These are phyloP conservation scores for Teratosphaeria pseudoeucalypti DNA, from an alignment of 2,329 filamentous ascomycete genomes.

Conservation along the genomic window DNA sequence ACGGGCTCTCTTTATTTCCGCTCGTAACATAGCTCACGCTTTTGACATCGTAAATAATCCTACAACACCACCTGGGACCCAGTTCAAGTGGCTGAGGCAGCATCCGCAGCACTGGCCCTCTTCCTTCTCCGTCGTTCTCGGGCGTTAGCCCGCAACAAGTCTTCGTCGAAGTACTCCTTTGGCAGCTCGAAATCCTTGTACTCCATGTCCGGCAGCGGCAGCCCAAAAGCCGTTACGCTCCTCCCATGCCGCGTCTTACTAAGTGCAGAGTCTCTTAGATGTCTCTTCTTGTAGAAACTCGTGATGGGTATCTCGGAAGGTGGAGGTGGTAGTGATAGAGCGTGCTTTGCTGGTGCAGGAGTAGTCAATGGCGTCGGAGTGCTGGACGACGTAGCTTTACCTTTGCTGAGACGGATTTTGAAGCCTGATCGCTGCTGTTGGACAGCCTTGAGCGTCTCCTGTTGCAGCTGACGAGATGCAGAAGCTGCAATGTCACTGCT, in stretches of 20 bases:
- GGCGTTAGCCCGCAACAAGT: constrained; percentile 45
- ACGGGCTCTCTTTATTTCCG: background rate
- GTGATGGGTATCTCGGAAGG: constrained; percentile 45
- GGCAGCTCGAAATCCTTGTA: constrained; percentile 68
- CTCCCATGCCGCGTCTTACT: constrained; percentile 60
- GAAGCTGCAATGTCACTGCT: constrained; percentile 61
- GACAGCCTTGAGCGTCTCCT: constrained; percentile 53
- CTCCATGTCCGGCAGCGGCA: constrained; percentile 61
- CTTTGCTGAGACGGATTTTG: constrained; percentile 14
- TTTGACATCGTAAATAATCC: background rate
- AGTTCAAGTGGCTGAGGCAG: constrained; percentile 2
- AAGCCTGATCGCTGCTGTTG: constrained; percentile 18
- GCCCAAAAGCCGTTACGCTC: constrained; percentile 69
- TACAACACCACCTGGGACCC: background rate
- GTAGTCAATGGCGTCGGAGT: constrained; percentile 5
- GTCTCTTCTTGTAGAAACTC: constrained; percentile 76
- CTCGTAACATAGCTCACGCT: background rate
- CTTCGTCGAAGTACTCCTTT: constrained; percentile 45
- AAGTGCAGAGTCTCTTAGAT: constrained; percentile 71
- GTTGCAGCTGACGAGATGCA: constrained; percentile 63
- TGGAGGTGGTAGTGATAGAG: constrained; percentile 14
- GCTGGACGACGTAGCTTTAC: constrained; percentile 1
- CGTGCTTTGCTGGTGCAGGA: constrained; percentile 1
- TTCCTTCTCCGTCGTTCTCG: constrained; percentile 53
- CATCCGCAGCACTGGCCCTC: constrained; percentile 35